These are phyloP conservation scores for Rhizodiscina lignyota DNA, from an alignment of 495 filamentous ascomycete genomes.

Conservation along the genomic window DNA sequence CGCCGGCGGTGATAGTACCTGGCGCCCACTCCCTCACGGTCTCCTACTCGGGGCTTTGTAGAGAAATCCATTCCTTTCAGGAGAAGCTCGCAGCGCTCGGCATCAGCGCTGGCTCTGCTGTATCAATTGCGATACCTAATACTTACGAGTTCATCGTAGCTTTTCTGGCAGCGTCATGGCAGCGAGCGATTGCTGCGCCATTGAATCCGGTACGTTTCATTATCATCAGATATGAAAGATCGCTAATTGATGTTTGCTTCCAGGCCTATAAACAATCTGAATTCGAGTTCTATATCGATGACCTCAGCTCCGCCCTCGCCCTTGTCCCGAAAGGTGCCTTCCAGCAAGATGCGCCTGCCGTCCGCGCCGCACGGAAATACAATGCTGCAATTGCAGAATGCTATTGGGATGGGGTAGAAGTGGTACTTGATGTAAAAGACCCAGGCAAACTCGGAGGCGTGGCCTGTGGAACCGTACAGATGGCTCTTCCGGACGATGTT, in stretches of 20 bases:
- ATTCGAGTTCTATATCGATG: constrained; percentile 80
- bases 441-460: constrained; percentile 45
- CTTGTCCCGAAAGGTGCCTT: constrained; percentile 57
- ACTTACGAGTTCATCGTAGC: constrained; percentile 69
- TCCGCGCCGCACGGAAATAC: constrained; percentile 57
- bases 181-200: constrained; percentile 64
- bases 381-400: constrained; percentile 65
- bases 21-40: constrained; percentile 40
- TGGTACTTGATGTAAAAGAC: constrained; percentile 62
- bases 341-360: constrained; percentile 41
- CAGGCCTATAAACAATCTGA: constrained; percentile 72
- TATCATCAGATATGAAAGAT: not conserved
- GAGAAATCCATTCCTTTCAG: constrained; percentile 49
- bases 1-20: constrained; percentile 54
- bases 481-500: constrained; percentile 35
- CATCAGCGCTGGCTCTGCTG: constrained; percentile 42
- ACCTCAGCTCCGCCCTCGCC: constrained; percentile 57
- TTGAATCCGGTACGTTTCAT: constrained; percentile 19
- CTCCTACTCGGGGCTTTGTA: constrained; percentile 43
- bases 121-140: constrained; percentile 63
- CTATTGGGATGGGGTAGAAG: constrained; percentile 53
- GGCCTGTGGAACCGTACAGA: constrained; percentile 28
- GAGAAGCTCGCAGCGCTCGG: constrained; percentile 54
- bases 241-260: constrained; percentile 20
- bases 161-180: constrained; percentile 61